Base-by-base conservation (phyloP, 2,329 filamentous ascomycete species). In the Epichloe sibirici region DNA sequence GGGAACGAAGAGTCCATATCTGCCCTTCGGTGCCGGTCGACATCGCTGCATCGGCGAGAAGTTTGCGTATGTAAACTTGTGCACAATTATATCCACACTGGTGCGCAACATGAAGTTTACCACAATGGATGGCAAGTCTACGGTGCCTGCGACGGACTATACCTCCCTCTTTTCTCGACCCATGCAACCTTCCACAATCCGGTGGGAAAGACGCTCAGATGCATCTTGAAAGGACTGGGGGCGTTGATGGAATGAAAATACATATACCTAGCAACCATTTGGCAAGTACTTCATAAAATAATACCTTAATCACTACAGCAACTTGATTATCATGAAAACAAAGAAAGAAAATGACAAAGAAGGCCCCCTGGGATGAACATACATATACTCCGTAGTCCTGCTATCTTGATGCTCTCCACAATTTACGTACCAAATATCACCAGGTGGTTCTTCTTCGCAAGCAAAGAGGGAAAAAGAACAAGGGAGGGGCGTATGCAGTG, bases 21-120 rank as follows among this genome's bases (percentile, higher is more conserved):
- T 97, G 47, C 91, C 91, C 2, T 97, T 97, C 65, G 91, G 91
- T 54, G 91, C 90, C 34, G 91, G 91, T 44, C 78, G 91, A 59
- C 91, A 97, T 71, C 79, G 91, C 58, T 97, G 91, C 71, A 96
- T 97, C 64, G 91, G 91, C 59, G 91, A 97, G 76, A 89, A 95
- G 65, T 97, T 96, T 68, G 91, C 91, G 0, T 87, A 88, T 59
- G 66, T 85, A 45, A 85, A 88, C 61, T 64, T 88, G 43, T 74
- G 76, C 15, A 79, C 80, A 8, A 86, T 88, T 55, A 67, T 87
- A 25, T 75, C 76, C 0, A 80, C 75, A 0, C 65, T 87, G 55
- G 75, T 87, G 9, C 70, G 82, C 11, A 70, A 80, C 47, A 77
- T 87, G 62, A 79, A 75, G 62, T 71, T 87, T 45, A 68, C 63